phyloP scores from a whole-genome alignment of 768 basidiomycete species.

The Lyophyllum atratum region DNA sequence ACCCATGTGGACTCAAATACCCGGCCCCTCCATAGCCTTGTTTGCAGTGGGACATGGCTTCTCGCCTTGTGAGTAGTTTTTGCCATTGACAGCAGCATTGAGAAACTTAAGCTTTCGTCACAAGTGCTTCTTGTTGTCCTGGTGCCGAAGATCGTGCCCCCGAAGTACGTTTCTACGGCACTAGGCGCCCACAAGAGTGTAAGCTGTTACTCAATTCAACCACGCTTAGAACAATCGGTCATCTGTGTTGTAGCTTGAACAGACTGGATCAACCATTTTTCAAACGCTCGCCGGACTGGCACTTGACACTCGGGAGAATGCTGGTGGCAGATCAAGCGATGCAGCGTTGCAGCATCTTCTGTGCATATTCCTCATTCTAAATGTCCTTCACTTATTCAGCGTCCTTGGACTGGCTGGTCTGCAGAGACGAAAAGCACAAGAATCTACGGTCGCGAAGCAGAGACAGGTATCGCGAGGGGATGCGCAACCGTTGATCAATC shows the following conservation, averaged over 20 bases:
- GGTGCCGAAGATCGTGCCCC: constrained; percentile 69
- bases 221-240: neutral
- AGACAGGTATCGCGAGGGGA: constrained; percentile 1
- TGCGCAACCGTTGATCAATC: constrained; percentile 10
- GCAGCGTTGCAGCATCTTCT: constrained; percentile 55
- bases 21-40: constrained; percentile 60
- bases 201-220: constrained; percentile 27
- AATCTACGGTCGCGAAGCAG: constrained; percentile 13
- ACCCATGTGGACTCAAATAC: constrained; percentile 52
- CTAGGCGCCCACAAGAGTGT: constrained; percentile 81
- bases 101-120: constrained; percentile 6
- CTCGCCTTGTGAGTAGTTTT: constrained; percentile 55
- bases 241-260: constrained; percentile 55
- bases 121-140: constrained; percentile 73
- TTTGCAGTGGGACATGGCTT: constrained; percentile 76
- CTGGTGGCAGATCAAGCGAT: constrained; percentile 22
- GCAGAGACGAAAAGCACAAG: constrained; percentile 40
- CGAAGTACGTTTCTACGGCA: constrained; percentile 77
- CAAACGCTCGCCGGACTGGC: constrained; percentile 73
- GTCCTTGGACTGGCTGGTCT: constrained; percentile 52
- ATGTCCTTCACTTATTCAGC: constrained; percentile 55
- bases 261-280: constrained; percentile 71
- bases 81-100: neutral
- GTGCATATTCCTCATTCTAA: constrained; percentile 56
- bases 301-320: constrained; percentile 49